Evolutionary conservation across 768 basidiomycete species (phyloP), one percentile per base, ranked within the genome.

Genomic region (Ephemerocybe angulata): DNA sequence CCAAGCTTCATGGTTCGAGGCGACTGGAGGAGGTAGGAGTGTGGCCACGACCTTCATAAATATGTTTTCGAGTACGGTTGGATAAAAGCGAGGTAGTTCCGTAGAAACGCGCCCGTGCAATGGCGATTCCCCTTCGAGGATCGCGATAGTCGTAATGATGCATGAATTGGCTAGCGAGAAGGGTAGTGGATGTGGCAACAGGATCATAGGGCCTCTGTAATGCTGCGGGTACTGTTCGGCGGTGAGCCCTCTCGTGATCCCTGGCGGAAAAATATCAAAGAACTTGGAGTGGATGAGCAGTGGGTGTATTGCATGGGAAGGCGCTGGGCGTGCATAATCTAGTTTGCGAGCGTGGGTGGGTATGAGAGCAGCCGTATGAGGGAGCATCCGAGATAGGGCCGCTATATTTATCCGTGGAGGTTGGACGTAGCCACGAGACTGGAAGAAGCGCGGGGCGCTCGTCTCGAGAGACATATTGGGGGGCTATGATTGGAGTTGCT

Each of bases 1-100:
- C 68, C 55, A 50, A 74, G 66, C 74, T 75, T 76, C 52, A 54
- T 63, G 57, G 27, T 31, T 47, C 55, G 47, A 47, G 33, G 55
- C 52, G 54, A 24, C 40, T 35, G 56, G 40, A 33, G 57, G 54
- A 59, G 50, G 54, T 43, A 53, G 48, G 35, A 50, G 62, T 47
- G 50, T 49, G 51, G 30, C 50, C 25, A 27, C 43, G 21, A 8
- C 50, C 52, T 53, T 52, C 22, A 25, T 25, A 31, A 47, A 50
- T 38, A 50, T n/a, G 57, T 41, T 41, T 41, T 19, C 15, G 38
- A 41, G 5, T 19, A 17, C 40, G 15, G 10, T 28, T n/a, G 25
- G 21, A 25, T 29, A 60, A 62, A 54, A 57, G 49, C 54, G 54
- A 55, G 49, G 44, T 40, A 55, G 48, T 51, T 55, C 54, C 54